Evolutionary conservation across 139 green algal genomes (phyloP).

Genomic region (Ulvella scutata): DNA sequence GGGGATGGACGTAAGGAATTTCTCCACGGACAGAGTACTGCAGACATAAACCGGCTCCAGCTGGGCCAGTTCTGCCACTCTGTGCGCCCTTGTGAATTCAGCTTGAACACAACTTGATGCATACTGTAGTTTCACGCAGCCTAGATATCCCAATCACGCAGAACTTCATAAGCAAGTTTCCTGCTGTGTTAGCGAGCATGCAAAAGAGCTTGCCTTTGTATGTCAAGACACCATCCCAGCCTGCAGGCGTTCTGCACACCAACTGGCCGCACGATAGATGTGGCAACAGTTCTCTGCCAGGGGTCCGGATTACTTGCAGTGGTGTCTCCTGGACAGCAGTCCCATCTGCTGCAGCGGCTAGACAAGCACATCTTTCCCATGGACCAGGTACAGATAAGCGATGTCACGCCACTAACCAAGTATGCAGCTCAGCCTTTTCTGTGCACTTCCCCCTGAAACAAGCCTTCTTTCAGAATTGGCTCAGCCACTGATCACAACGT

Average conservation of each 20-base stretch:
- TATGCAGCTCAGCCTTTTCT: no score
- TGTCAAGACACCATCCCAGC: neutral
- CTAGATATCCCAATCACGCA: no score
- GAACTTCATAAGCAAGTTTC: no score
- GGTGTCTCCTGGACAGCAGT: slow-evolving; percentile 24
- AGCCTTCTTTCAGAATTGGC: no score
- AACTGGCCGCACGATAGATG: slow-evolving; percentile 41
- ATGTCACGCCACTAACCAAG: neutral
- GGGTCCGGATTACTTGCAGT: slow-evolving; percentile 18
- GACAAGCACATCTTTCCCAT: slow-evolving; percentile 60
- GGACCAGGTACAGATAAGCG: slow-evolving; percentile 36
- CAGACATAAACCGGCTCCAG: slow-evolving; percentile 22
- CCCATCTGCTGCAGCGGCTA: slow-evolving; percentile 28
- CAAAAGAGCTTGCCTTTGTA: no score
- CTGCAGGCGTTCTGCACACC: slow-evolving; percentile 46
- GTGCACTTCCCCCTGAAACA: no score
- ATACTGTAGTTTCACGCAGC: slow-evolving; percentile 1
- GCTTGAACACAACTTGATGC: slow-evolving; percentile 5
- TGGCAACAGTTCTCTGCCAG: slow-evolving; percentile 31
- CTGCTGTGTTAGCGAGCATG: no score
- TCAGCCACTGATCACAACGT: no score
- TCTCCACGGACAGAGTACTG: slow-evolving; percentile 56
- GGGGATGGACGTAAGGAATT: slow-evolving; percentile 35
- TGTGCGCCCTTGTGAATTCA: slow-evolving; percentile 15
- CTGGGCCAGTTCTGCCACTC: slow-evolving; percentile 41